Percentiles rank a stretch among this genome's conserved stretches.
phyloP scores from a whole-genome alignment of 1,284 basidiomycete genomes.

The Microbotryomycetes sp. region DNA sequence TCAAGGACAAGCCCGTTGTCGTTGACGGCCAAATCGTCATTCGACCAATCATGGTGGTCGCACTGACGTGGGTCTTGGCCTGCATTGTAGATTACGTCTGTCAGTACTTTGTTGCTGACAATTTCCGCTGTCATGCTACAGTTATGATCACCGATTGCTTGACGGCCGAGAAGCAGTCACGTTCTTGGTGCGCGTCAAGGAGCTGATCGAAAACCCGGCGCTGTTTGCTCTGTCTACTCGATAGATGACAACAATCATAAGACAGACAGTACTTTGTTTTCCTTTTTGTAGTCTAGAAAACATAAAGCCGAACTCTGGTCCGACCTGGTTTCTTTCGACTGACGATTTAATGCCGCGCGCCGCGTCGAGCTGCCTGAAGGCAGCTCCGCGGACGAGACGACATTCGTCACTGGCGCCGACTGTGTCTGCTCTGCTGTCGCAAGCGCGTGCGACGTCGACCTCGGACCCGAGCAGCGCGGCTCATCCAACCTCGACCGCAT shows the following conservation, averaged over 20 bases:
- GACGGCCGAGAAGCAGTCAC: conserved; percentile 95
- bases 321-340: too few species aligned
- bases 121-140: conserved; percentile 39
- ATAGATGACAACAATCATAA: too few species aligned
- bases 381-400: not conserved
- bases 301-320: too few species aligned
- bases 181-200: conserved; percentile 77
- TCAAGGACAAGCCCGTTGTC: conserved; percentile 90
- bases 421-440: not conserved
- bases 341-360: too few species aligned
- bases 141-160: conserved; percentile 92
- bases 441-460: not conserved
- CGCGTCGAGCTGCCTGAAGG: too few species aligned
- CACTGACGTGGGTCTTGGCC: conserved; percentile 29
- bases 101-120: conserved; percentile 14
- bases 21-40: conserved; percentile 91
- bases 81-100: not conserved
- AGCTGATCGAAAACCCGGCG: conserved; percentile 61
- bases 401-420: not conserved
- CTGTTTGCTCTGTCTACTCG: conserved; percentile 35
- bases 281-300: too few species aligned
- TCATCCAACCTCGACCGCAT: not conserved
- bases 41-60: conserved; percentile 83
- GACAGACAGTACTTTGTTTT: too few species aligned
- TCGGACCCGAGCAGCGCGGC: too few species aligned